Conservation (phyloP, 768 basidiomycete species). For the Clitopilus hobsonii region DNA sequence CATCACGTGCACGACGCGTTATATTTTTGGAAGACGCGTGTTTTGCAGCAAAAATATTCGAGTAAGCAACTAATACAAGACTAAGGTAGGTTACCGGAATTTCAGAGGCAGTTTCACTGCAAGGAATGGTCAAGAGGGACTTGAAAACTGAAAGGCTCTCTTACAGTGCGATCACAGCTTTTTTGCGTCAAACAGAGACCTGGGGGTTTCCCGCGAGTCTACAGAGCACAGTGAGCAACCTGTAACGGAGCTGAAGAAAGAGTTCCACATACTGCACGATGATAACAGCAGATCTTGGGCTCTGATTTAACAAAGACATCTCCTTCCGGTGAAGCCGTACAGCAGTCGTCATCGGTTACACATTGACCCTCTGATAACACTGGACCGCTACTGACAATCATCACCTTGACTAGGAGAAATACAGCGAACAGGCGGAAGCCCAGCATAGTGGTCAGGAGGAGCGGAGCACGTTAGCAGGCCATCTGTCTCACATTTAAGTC, state of each 20-base stretch:
- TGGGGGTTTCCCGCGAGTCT: slow-evolving; percentile 1
- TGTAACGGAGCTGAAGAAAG: not conserved
- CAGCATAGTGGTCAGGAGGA: no score
- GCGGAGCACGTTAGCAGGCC: no score
- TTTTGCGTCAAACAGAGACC: slow-evolving; percentile 1
- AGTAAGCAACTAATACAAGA: not conserved
- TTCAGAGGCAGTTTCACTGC: not conserved
- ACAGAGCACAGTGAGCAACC: not conserved
- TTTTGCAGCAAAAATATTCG: not conserved
- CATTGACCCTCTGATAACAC: not conserved
- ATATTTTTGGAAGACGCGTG: not conserved
- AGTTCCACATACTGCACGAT: slow-evolving; percentile 2
- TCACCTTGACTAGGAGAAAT: not conserved
- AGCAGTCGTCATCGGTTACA: not conserved
- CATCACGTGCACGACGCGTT: not conserved
- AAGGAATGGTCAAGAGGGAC: not conserved
- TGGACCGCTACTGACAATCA: not conserved
- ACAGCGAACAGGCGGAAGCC: not conserved
- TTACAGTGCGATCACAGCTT: slow-evolving; percentile 4
- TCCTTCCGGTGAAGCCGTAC: not conserved
- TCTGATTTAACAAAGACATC: not conserved
- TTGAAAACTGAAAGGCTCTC: not conserved
- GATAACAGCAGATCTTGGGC: slow-evolving; percentile 3
- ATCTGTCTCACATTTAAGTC: not conserved
- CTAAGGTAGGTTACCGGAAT: not conserved